Evolutionary conservation across 257 asterid genomes (phyloP), one percentile per base, ranked within the genome.

Genomic region (Linderniella brevidens): DNA sequence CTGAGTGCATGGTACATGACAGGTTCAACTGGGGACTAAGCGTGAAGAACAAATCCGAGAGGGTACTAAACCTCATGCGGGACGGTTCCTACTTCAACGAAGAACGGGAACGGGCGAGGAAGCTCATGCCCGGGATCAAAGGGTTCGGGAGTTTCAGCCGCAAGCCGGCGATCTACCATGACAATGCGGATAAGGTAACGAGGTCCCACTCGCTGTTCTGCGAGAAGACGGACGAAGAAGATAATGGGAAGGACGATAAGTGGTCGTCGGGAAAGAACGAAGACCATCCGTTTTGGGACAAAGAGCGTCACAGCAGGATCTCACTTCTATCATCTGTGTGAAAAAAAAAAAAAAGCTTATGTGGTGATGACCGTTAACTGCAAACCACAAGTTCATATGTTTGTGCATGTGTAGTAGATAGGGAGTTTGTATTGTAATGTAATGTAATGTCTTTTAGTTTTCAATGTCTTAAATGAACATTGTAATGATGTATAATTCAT

Each of bases 21-120:
- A 85, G 95, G 65, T 85, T 81, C 71, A 54, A 85, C 53, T 85
- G 96, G 93, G 93, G 96, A 62, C 41, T 17, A 58, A 62, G 80
- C n/a, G 78, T 81, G 50, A 59, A 61, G 53, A 70, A 65, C 19
- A 81, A 78, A 65, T 59, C 80, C 0, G 82, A 70, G 32, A 73
- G 76, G 57, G 60, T 76, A 36, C 9, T 55, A 14, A 55, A 50
- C 56, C 80, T 86, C 49, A 58, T 81, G 4, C 69, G 72, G 55
- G 80, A 86, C 46, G 48, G 49, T 40, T 38, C 74, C 17, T 66
- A 72, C 62, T 75, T 79, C 17, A 72, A 70, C 61, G 92, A 81
- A 32, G 92, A 81, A 64, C 76, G 96, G 53, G 67, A 58, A 12
- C 71, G 69, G 58, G 75, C 76, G 5, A 68, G 87, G 57, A 76